Evolutionary conservation across 1,284 basidiomycete species (phyloP).

Genomic region (Rhizopogon parksii): DNA sequence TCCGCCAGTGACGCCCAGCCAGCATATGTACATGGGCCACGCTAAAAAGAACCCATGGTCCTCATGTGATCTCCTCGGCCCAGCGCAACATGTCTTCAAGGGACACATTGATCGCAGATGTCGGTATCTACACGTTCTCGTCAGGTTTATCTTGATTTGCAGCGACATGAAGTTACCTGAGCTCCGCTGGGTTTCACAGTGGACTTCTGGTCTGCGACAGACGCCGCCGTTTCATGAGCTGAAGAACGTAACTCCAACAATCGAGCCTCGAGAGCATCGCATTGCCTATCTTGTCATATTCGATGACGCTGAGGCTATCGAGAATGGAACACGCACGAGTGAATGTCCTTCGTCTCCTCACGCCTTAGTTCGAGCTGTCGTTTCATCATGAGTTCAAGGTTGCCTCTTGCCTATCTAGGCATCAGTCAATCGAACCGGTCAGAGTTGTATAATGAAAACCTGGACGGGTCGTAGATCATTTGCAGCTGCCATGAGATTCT

Average conservation of each 20-base stretch:
- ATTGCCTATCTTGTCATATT: conserved; percentile 42
- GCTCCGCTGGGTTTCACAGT: neutral
- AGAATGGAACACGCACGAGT: conserved; percentile 41
- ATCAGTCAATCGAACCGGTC: conserved; percentile 3
- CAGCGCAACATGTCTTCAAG: conserved; percentile 46
- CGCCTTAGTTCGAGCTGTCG: conserved; percentile 62
- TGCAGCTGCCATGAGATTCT: conserved; percentile 76
- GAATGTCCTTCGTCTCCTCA: conserved; percentile 59
- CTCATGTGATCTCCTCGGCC: conserved; percentile 47
- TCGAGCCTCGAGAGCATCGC: conserved; percentile 57
- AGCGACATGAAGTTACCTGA: neutral
- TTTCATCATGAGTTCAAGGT: conserved; percentile 70
- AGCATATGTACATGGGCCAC: neutral
- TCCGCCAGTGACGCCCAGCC: neutral
- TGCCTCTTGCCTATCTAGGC: conserved; percentile 51
- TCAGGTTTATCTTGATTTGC: neutral
- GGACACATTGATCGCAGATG: conserved; percentile 13
- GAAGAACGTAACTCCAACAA: conserved; percentile 43
- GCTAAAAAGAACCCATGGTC: conserved; percentile 6
- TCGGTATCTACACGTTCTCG: neutral
- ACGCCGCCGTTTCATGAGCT: conserved; percentile 13
- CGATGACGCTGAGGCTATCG: neutral
- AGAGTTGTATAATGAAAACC: conserved; percentile 29
- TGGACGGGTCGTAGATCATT: conserved; percentile 78
- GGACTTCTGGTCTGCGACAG: neutral